Conservation (phyloP, 768 basidiomycete genomes). For the Coprinopsis marcescibilis region DNA sequence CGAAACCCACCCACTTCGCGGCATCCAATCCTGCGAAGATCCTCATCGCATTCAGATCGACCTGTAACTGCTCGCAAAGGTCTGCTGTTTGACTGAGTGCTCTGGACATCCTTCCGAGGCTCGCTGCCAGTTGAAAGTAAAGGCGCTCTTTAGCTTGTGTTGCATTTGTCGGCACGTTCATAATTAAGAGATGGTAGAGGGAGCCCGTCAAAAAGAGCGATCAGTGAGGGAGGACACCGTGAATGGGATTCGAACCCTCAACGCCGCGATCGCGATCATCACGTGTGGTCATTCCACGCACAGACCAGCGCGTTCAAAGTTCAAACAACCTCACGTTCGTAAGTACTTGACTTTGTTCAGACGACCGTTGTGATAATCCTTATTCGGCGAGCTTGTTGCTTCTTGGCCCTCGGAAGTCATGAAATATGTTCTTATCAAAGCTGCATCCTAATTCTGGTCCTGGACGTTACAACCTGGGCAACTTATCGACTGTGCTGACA, state of each 20-base stretch:
- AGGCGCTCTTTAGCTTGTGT: conserved; percentile 78
- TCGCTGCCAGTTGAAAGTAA: conserved; percentile 69
- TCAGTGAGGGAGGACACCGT: neutral
- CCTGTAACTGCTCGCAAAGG: conserved; percentile 69
- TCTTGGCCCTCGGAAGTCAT: too few species aligned
- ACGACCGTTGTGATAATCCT: too few species aligned
- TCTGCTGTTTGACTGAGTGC: conserved; percentile 70
- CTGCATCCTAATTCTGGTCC: too few species aligned
- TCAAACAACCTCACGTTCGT: too few species aligned
- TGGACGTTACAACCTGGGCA: too few species aligned
- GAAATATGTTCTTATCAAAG: too few species aligned
- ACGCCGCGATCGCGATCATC: neutral
- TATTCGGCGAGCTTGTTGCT: too few species aligned
- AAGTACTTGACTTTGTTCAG: too few species aligned
- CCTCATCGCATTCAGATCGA: conserved; percentile 73
- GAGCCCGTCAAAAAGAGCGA: neutral
- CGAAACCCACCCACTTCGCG: conserved; percentile 56
- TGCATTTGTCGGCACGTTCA: conserved; percentile 45
- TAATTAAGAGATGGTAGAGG: neutral
- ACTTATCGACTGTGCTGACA: too few species aligned
- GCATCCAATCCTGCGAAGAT: conserved; percentile 75
- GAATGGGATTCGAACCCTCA: neutral
- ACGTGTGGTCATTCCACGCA: too few species aligned
- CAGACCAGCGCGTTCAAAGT: too few species aligned
- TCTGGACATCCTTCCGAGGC: conserved; percentile 59